Evolutionary conservation across 371 early-diverging fungal genomes (phyloP).

Genomic region (Rhizopus stolonifer): DNA sequence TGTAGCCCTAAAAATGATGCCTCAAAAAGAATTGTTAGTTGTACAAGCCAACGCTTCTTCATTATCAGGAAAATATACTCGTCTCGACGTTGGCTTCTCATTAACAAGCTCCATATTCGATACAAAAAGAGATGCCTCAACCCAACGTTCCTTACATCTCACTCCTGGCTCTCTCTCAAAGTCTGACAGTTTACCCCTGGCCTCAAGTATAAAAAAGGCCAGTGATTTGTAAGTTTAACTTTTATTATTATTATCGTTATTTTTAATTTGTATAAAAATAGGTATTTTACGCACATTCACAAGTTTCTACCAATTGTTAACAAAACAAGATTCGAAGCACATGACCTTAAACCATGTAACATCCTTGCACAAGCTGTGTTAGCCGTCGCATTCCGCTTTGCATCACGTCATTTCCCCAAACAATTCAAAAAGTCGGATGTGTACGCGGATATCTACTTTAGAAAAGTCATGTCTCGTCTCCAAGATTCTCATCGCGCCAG

Average conservation of each 20-base stretch:
- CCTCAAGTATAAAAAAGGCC: conserved; percentile 15
- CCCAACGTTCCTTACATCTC: background rate
- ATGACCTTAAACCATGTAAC: conserved; percentile 35
- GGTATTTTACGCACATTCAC: conserved; percentile 59
- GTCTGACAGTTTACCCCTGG: conserved; percentile 7
- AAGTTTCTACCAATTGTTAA: conserved; percentile 59
- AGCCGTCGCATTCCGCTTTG: conserved; percentile 52
- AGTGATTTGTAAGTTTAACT: conserved; percentile 22
- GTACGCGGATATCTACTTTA: conserved; percentile 40
- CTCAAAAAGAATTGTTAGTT: conserved; percentile 44
- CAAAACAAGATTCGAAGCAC: conserved; percentile 48
- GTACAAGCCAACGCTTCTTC: conserved; percentile 27
- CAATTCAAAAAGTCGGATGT: conserved; percentile 24
- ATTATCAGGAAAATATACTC: conserved; percentile 24
- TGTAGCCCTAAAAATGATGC: conserved; percentile 38
- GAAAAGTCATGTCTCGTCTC: conserved; percentile 40
- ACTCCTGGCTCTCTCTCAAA: background rate
- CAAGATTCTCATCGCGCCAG: conserved; percentile 33
- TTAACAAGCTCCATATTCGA: conserved; percentile 38
- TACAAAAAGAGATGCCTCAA: conserved; percentile 1
- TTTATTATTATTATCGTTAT: no score
- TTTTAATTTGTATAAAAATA: conserved; percentile 10
- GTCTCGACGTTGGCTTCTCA: conserved; percentile 41
- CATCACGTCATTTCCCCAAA: conserved; percentile 29
- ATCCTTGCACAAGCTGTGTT: conserved; percentile 50